Evolutionary conservation across 768 basidiomycete species (phyloP), one percentile per base, ranked within the genome.

Genomic region (Rhizopogon vinicolor): DNA sequence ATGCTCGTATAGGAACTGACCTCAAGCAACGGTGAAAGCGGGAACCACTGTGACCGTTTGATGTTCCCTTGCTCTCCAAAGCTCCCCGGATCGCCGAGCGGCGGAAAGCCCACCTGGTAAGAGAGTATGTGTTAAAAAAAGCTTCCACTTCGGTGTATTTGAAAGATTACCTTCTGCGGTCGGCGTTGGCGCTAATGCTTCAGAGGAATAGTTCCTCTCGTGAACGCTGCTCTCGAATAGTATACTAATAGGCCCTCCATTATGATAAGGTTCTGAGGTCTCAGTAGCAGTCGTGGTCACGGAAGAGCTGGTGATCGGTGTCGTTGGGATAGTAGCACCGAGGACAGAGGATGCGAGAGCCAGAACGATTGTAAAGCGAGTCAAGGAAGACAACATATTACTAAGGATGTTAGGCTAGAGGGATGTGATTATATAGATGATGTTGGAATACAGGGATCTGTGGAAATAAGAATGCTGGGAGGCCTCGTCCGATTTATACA

Each of bases 271-370:
- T 10, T 37, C 9, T 13, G 5, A 3, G 13, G 13, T 37, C 12
- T 37, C 35, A 37, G 35, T 37, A 37, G 35, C 5, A 37, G 35
- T 37, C 12, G 35, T 10, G 35, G 35, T 37, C 31, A 10, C 2
- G 7, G 31, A 8, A 33, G 8, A 33, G 31, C 31, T 33, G 31
- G 31, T 33, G 31, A 3, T 12, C 1, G 19, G 33, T 31, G 53
- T 49, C 2, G 29, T 10, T 37, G 65, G 53, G 16, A 64, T 31
- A 2, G 56, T 43, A 29, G 49, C 64, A 44, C 60, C 54, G 39
- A 66, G 44, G 16, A 56, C 50, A 50, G 56, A 40, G 7, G 60
- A 62, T 51, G 51, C 52, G n/a, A 62, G 29, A 28, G 41, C 44
- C 22, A 49, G 35, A 37, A 35, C 35, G 5, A 49, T 5, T 16